Evolutionary conservation across 805 yeast genomes (phyloP), one percentile per base, ranked within the genome.

Genomic region (Wickerhamiella allomyrinae): DNA sequence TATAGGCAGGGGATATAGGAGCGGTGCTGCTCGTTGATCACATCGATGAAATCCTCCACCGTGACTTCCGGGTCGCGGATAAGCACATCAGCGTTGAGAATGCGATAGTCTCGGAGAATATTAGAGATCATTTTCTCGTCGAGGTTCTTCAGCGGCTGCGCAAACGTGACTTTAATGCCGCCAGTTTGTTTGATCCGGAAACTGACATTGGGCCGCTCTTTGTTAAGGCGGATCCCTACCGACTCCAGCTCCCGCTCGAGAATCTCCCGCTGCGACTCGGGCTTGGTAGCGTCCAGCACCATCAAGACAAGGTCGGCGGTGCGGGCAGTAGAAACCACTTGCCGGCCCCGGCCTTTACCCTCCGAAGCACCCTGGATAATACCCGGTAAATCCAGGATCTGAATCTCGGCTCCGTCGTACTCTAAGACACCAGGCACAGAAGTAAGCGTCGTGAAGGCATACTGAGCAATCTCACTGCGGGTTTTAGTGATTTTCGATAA

Each of bases 311-410:
- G 66, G 57, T 91, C 97, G 0, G 95, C 86, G 0, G 97, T 89
- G 59, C 91, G 79, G 0, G 96, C 94, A 0, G 95, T 91, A 2
- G 97, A 81, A 49, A 89, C 87, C 34, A 91, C 97, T 60, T 91
- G 97, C 54, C 95, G 73, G 44, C 97, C 97, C 61, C 98, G 76
- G 53, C 98, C 98, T 61, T 87, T 87, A 55, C 97, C 97, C 57
- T 84, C 95, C 27, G 93, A 71, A 3, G 97, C 97, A 35, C 97
- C 97, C 58, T 83, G 84, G 44, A 89, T 89, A 52, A 89, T 89
- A 60, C 98, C 98, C 1, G 98, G 98, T 41, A 89, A 65, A 70
- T 89, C 98, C n/a, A 89, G 89, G 50, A 91, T 79, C 64, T 89
- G 98, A 48, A 89, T 86, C 56, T 87, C 95, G 0, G 97, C 95